Evolutionary conservation across 352 stramenopile genomes (phyloP).

Genomic region (Globisporangium spiculum): DNA sequence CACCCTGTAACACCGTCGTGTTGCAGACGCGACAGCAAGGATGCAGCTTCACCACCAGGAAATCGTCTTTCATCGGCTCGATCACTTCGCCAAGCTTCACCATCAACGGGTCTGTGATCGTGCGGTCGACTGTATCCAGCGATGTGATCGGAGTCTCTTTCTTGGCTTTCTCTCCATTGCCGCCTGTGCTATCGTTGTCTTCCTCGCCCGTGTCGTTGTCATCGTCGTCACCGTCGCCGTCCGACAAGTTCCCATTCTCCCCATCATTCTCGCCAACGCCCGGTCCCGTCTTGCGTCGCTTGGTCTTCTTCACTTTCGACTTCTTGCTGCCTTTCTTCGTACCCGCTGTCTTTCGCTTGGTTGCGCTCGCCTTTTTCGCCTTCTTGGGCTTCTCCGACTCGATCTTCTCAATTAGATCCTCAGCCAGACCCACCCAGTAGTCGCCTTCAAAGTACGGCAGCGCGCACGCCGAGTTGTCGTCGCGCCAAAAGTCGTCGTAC

Average conservation of each 20-base stretch:
- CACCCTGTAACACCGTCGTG: slow-evolving; percentile 63
- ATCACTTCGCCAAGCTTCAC: slow-evolving; percentile 85
- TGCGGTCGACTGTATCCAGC: slow-evolving; percentile 62
- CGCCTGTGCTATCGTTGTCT: slow-evolving; percentile 17
- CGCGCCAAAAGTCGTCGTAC: slow-evolving; percentile 94
- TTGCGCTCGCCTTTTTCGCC: slow-evolving; percentile 48
- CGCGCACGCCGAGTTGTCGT: slow-evolving; percentile 80
- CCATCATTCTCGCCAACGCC: slow-evolving; percentile 29
- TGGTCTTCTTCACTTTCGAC: slow-evolving; percentile 77
- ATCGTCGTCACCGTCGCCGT: slow-evolving; percentile 39
- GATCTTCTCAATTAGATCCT: slow-evolving; percentile 89
- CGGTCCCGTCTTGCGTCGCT: slow-evolving; percentile 52
- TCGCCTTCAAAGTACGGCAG: slow-evolving; percentile 88
- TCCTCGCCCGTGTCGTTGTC: slow-evolving; percentile 27
- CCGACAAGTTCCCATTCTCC: slow-evolving; percentile 38
- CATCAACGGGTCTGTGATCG: slow-evolving; percentile 77
- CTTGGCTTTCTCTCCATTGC: slow-evolving; percentile 27
- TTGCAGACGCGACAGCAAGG: slow-evolving; percentile 83
- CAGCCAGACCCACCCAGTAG: slow-evolving; percentile 84
- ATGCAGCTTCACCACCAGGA: slow-evolving; percentile 85
- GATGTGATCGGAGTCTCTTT: slow-evolving; percentile 42
- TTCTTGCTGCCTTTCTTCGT: slow-evolving; percentile 74
- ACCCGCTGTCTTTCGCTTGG: slow-evolving; percentile 62
- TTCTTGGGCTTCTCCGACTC: slow-evolving; percentile 85
- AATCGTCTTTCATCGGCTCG: slow-evolving; percentile 90